Conservation (phyloP, 148 eudicot genomes). For the Diospyros kaki region DNA sequence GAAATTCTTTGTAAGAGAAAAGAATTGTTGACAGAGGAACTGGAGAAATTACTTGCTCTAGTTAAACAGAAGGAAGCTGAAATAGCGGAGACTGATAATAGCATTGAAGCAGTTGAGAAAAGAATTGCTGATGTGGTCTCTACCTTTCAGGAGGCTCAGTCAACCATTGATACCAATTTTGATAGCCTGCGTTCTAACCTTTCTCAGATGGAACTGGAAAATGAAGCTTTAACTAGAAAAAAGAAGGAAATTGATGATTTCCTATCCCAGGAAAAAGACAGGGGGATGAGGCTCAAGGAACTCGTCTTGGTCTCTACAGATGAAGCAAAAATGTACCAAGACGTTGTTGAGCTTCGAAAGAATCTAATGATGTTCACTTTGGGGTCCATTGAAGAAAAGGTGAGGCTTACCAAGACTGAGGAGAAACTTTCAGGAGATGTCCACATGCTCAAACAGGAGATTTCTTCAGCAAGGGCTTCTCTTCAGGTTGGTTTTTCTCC, state of each 20-base stretch:
- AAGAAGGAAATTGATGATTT: constrained; percentile 55
- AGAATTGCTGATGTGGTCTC: constrained; percentile 52
- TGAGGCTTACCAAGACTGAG: constrained; percentile 51
- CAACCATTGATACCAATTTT: constrained; percentile 34
- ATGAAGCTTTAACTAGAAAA: constrained; percentile 40
- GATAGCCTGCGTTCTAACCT: constrained; percentile 37
- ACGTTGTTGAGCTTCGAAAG: constrained; percentile 49
- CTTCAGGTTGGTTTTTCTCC: constrained; percentile 52
- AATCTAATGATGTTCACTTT: constrained; percentile 37
- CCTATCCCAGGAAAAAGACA: constrained; percentile 39
- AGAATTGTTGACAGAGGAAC: constrained; percentile 41
- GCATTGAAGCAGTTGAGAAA: constrained; percentile 56
- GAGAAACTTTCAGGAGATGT: constrained; percentile 53
- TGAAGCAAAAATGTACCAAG: constrained; percentile 45
- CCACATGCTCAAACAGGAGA: constrained; percentile 49
- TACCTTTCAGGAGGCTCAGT: constrained; percentile 47
- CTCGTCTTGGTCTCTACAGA: constrained; percentile 46
- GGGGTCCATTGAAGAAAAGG: constrained; percentile 49
- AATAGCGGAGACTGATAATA: constrained; percentile 49
- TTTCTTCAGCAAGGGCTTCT: constrained; percentile 61
- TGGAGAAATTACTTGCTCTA: constrained; percentile 54
- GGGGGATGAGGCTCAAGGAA: constrained; percentile 39
- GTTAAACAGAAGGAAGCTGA: constrained; percentile 69
- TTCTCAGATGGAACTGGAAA: constrained; percentile 41
- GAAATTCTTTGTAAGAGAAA: constrained; percentile 45